Evolutionary conservation across 441 rosid species (phyloP).

Genomic region (Populus tomentosa): DNA sequence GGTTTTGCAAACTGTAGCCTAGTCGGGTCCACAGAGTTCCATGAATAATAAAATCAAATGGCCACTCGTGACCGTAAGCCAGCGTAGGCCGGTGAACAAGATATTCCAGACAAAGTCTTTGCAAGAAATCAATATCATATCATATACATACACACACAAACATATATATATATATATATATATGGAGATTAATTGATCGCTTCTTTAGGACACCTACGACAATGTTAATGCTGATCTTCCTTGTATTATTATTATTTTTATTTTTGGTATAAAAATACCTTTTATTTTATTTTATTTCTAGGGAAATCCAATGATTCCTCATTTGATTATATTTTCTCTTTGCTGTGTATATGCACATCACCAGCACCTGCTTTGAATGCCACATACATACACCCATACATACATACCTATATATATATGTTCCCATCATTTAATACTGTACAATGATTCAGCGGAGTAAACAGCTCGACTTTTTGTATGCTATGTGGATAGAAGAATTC

Average conservation of each 20-base stretch:
- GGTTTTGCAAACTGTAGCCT: slow-evolving; percentile 8
- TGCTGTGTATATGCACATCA: too few relatives aligned
- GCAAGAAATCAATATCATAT: slow-evolving; percentile 15
- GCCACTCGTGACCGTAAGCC: not conserved
- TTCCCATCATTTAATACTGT: not conserved
- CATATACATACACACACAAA: too few relatives aligned
- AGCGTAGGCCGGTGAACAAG: slow-evolving; percentile 25
- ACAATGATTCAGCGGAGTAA: too few relatives aligned
- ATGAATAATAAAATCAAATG: slow-evolving; percentile 7
- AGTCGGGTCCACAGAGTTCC: slow-evolving; percentile 17
- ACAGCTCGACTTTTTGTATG: not conserved
- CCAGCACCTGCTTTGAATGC: too few relatives aligned
- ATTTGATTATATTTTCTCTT: not conserved
- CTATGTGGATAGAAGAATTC: too few relatives aligned
- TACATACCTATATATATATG: not conserved
- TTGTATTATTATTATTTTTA: not conserved
- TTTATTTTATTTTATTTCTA: too few relatives aligned
- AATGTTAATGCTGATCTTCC: not conserved
- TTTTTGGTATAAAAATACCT: too few relatives aligned
- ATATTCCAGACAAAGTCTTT: slow-evolving; percentile 39
- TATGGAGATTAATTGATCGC: not conserved
- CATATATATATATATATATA: too few relatives aligned
- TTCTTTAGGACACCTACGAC: not conserved
- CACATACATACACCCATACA: too few relatives aligned
- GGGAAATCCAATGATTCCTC: not conserved